Evolutionary conservation across 108 stramenopile species (phyloP).

Genomic region (Cyclotella atomus): DNA sequence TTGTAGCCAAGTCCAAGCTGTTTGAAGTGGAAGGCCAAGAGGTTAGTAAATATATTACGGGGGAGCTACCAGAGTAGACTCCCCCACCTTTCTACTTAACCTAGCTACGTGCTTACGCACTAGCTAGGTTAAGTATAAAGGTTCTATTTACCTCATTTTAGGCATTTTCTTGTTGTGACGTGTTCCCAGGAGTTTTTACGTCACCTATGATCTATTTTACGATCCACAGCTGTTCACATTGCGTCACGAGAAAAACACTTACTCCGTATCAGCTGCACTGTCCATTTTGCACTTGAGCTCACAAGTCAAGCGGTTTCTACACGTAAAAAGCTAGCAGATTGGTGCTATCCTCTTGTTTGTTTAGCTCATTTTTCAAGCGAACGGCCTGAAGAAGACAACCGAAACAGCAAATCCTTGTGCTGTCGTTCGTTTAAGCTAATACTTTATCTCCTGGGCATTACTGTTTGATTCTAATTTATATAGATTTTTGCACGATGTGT

Average conservation of each 20-base stretch:
- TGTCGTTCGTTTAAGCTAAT: neutral
- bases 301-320: neutral
- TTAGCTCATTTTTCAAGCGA: neutral
- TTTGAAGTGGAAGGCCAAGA: neutral
- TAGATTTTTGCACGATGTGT: neutral
- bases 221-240: too few relatives aligned
- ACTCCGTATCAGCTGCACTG: too few relatives aligned
- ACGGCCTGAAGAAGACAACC: neutral
- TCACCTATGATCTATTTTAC: too few relatives aligned
- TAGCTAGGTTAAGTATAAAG: neutral
- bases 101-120: conserved; percentile 2
- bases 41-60: conserved; percentile 2
- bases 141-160: neutral
- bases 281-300: too few relatives aligned
- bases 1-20: neutral
- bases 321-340: neutral
- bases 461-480: neutral
- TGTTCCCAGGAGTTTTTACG: neutral
- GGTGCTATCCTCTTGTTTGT: neutral
- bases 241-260: too few relatives aligned
- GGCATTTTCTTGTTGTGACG: neutral
- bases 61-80: conserved; percentile 5
- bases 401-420: neutral
- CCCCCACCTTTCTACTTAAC: conserved; percentile 3
- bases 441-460: neutral